Percentiles rank a stretch among this genome's conserved stretches.
Evolutionary conservation across 2,329 filamentous ascomycete genomes (phyloP).

Genomic region (Coniochaeta hoffmannii): DNA sequence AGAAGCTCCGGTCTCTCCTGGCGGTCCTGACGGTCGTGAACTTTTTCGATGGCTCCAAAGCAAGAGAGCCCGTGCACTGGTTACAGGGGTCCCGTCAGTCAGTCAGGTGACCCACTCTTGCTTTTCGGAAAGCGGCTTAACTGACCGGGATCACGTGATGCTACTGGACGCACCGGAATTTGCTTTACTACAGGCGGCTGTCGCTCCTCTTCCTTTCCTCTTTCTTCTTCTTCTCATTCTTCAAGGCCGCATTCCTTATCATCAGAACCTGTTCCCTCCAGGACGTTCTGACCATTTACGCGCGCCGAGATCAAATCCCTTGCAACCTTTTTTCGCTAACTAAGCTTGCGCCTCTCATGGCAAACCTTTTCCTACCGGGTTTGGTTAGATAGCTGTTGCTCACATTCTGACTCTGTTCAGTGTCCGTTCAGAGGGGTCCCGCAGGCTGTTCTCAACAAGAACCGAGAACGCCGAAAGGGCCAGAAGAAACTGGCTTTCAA

Average conservation of each 20-base stretch:
- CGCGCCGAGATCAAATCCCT: conserved; percentile 71
- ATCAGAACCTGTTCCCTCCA: conserved; percentile 69
- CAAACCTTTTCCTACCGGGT: conserved; percentile 51
- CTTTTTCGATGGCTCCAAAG: conserved; percentile 17
- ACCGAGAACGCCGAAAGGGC: not conserved
- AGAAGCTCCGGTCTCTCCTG: conserved; percentile 8
- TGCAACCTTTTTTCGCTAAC: conserved; percentile 91
- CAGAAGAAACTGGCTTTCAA: not conserved
- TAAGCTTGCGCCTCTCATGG: conserved; percentile 59
- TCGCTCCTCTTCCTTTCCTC: conserved; percentile 15
- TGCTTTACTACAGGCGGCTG: conserved; percentile 11
- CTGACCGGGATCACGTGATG: not conserved
- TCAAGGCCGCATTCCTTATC: conserved; percentile 88
- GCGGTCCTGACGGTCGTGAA: conserved; percentile 11
- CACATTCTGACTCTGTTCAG: conserved; percentile 44
- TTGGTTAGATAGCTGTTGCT: conserved; percentile 96
- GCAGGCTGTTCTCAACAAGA: not conserved
- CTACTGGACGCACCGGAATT: not conserved
- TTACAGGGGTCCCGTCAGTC: not conserved
- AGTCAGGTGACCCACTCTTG: not conserved
- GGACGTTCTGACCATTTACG: conserved; percentile 85
- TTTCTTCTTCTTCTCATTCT: conserved; percentile 28
- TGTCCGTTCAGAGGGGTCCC: not conserved
- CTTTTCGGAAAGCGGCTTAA: conserved; percentile 7
- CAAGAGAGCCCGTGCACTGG: not conserved